These are phyloP conservation scores for Raddia distichophylla DNA, from an alignment of 176 grass and related monocot genomes.

Conservation along the genomic window DNA sequence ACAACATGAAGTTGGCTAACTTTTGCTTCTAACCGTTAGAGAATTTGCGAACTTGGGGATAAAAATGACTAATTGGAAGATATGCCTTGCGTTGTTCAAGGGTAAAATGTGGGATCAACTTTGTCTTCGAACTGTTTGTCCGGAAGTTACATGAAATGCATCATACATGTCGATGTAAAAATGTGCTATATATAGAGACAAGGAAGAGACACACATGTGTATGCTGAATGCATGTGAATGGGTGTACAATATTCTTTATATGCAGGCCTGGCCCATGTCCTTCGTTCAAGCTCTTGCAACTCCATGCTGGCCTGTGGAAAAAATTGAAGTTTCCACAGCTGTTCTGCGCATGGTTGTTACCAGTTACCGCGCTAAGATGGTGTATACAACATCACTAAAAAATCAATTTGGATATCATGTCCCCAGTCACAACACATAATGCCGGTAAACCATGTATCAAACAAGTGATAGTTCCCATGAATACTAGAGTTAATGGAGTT, in stretches of 20 bases:
- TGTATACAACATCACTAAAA: neutral
- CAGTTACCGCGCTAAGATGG: neutral
- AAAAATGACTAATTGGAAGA: neutral
- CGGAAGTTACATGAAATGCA: neutral
- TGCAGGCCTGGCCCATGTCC: neutral
- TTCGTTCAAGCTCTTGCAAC: neutral
- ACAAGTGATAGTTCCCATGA: no score
- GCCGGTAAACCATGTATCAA: neutral
- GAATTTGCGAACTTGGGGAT: neutral
- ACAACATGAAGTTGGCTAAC: neutral
- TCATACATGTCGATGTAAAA: neutral
- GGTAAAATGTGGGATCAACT: no score
- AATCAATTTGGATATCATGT: neutral
- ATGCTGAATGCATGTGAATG: constrained; percentile 1
- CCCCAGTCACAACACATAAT: neutral
- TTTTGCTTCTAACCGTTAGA: neutral
- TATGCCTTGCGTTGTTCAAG: neutral
- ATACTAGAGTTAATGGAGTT: no score
- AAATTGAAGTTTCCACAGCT: neutral
- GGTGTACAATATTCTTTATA: neutral
- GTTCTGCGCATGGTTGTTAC: neutral
- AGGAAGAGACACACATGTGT: neutral
- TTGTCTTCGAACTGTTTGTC: neutral
- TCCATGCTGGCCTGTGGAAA: neutral
- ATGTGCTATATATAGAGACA: neutral